Base-by-base conservation (phyloP, 1,139 yeast species). In the Sugiyamaella sp. region DNA sequence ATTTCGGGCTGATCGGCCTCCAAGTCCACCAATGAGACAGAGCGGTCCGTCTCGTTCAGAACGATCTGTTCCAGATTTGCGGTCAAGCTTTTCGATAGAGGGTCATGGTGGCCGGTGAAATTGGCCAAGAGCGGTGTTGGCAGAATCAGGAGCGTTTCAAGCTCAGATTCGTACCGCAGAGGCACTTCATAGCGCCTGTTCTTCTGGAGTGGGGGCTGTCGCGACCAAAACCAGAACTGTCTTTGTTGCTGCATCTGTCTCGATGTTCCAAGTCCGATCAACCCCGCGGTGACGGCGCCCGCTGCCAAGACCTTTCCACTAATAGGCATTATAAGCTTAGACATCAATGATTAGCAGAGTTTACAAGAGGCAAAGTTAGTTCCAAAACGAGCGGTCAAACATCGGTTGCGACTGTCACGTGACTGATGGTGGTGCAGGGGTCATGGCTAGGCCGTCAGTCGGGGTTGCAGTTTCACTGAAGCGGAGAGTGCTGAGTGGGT, bases 61-160 rank as follows among this genome's bases (percentile, higher is more conserved):
- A 76, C 82, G 66, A 80, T 81, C 42, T 77, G 68, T 61, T 80
- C 85, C 55, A 89, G 71, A 1, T 84, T 78, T 38, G 81, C 81
- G 1, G 95, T 86, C 47, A 86, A 76, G 58, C 76, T 76, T 65
- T 86, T 83, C 58, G 86, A 81, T 43, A 77, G 73, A 2, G 79
- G 74, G 61, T 86, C 89, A 6, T 89, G 89, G 55, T 84, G 75
- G 46, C 81, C 73, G 1, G 91, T 86, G 71, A 89, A 89, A 66
- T 88, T 86, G 60, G 88, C 75, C 53, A 88, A 70, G 52, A 87
- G 70, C 1, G 95, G 95, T 38, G 80, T 73, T 42, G 69, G 71
- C 42, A 74, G 69, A n/a, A 80, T 66, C 43, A 85, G 65, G 51
- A 83, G 39, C 20, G 57, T 57, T 40, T 58, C 61, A 4, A 58